Base-by-base conservation (phyloP, 78 protist species). In the Cavenderia fasciculata region DNA sequence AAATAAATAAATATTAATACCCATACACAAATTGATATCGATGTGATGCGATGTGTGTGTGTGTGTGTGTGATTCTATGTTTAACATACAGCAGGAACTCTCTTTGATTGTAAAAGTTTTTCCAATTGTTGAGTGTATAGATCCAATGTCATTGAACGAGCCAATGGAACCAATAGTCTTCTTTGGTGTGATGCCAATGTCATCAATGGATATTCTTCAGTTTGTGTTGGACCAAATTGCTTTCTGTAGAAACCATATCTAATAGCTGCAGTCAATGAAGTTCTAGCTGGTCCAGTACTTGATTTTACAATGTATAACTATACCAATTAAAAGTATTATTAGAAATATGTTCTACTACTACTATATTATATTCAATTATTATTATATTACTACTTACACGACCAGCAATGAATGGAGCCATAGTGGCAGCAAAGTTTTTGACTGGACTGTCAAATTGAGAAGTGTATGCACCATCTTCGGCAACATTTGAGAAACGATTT, bases 401-500 rank as follows among this genome's bases (percentile, higher is more conserved):
- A 36, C 87, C 87, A 31, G 43, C 41, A 18, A 77, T 34, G 8
- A 77, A 77, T 25, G 74, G 69, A 33, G 75, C 73, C 87, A 77
- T 77, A 5, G 56, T 40, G 29, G 87, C 73, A n/a, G 75, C 62
- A 34, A 77, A 77, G 25, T 62, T 77, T 41, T 59, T 46, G 4
- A 33, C 49, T 27, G 73, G 87, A n/a, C 41, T 34, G 12, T 31
- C 34, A 25, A 62, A 62, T 21, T 44, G 49, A 34, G 95, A 54
- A 25, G 21, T 76, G 43, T 75, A 85, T 12, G 2, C 27, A 18
- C 92, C 95, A 11, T 94, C 88, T 56, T 25, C 86, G 27, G 43
- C 18, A 0, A 94, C 96, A 62, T 94, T 95, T 47, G 79, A 18
- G 29, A 40, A 74, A 21, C 54, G 52, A 49, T 94, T 94, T 18